Conservation (phyloP, 2,329 filamentous ascomycete species). For the Penicillium hesseltinei region DNA sequence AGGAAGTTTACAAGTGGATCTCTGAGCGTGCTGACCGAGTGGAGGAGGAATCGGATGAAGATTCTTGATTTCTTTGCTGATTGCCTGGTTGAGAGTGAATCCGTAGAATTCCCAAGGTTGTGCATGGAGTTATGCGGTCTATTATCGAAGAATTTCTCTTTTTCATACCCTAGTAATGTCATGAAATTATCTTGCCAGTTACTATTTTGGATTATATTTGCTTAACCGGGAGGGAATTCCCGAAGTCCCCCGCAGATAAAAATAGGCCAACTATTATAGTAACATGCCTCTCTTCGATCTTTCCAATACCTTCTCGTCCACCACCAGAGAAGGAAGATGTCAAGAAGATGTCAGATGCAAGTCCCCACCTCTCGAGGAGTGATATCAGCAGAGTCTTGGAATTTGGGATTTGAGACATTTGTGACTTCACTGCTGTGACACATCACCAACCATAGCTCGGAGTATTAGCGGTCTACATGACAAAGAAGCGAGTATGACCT, state of each 20-base stretch:
- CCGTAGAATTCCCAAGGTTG: background rate
- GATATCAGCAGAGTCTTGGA: background rate
- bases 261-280: background rate
- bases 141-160: background rate
- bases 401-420: constrained; percentile 2
- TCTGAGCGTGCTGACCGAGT: constrained; percentile 34
- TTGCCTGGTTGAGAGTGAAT: background rate
- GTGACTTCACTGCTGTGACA: constrained; percentile 13
- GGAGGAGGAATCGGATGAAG: constrained; percentile 28
- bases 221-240: background rate
- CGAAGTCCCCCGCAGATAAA: background rate
- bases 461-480: constrained; percentile 1
- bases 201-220: background rate
- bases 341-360: background rate
- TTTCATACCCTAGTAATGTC: constrained; percentile 3
- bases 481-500: background rate
- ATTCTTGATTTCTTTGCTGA: background rate
- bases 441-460: constrained; percentile 18
- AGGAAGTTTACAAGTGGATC: constrained; percentile 51
- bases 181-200: background rate
- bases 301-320: background rate
- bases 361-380: background rate
- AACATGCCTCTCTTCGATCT: background rate
- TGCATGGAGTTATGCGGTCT: background rate
- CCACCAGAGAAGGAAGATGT: background rate